These are phyloP conservation scores for Suillus decipiens DNA, from an alignment of 768 basidiomycete genomes.

Conservation along the genomic window DNA sequence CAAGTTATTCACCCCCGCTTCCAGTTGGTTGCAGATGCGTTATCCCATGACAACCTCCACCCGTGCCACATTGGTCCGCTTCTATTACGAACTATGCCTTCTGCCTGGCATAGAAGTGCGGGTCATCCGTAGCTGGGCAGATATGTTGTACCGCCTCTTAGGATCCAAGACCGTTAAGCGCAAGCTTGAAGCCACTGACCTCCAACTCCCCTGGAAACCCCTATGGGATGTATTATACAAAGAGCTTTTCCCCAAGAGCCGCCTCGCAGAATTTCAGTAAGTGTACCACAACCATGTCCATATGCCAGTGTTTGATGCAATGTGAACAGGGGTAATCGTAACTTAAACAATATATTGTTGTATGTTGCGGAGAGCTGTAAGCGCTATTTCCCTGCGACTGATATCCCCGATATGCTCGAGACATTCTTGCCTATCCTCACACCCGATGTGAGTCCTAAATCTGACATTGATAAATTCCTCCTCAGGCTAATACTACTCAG, in stretches of 20 bases:
- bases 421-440: conserved; percentile 73
- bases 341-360: conserved; percentile 69
- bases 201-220: conserved; percentile 72
- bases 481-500: conserved; percentile 36
- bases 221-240: conserved; percentile 76
- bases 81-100: conserved; percentile 81
- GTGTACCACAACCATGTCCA: conserved; percentile 1
- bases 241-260: conserved; percentile 73
- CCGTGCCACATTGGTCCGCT: conserved; percentile 66
- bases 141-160: conserved; percentile 73
- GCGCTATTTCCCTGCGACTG: conserved; percentile 63
- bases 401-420: conserved; percentile 71
- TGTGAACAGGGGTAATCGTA: conserved; percentile 43
- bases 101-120: conserved; percentile 76
- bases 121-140: conserved; percentile 72
- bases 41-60: conserved; percentile 73
- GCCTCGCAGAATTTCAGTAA: conserved; percentile 59
- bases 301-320: conserved; percentile 3
- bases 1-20: background rate
- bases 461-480: background rate
- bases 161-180: conserved; percentile 67
- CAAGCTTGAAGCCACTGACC: conserved; percentile 66
- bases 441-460: conserved; percentile 54
- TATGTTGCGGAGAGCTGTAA: conserved; percentile 74
- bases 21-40: conserved; percentile 79